phyloP scores from a whole-genome alignment of 352 stramenopile species.

The Phytophthora uliginosa region DNA sequence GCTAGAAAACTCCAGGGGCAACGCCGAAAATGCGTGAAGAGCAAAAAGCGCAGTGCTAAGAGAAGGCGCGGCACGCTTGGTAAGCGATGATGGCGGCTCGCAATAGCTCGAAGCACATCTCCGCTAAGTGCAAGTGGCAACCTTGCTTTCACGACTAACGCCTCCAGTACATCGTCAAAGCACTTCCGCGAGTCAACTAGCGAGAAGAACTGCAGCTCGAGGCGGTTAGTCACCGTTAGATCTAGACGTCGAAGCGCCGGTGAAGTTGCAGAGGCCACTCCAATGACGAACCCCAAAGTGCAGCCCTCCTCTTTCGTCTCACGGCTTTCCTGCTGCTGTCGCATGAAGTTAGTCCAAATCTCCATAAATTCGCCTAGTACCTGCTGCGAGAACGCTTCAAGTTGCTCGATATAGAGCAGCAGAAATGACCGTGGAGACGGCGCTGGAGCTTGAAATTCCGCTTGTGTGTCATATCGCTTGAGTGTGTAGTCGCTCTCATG shows the following conservation, averaged over 20 bases:
- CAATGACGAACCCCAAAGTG: constrained; percentile 72
- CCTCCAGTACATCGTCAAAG: constrained; percentile 80
- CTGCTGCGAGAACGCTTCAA: constrained; percentile 68
- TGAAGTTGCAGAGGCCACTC: constrained; percentile 73
- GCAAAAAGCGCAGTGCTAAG: constrained; percentile 66
- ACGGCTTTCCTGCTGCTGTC: constrained; percentile 26
- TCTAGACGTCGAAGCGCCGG: constrained; percentile 74
- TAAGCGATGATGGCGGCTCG: constrained; percentile 57
- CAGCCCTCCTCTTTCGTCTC: not conserved
- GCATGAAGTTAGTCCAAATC: constrained; percentile 70
- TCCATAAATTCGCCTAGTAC: constrained; percentile 79
- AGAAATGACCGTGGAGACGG: constrained; percentile 47
- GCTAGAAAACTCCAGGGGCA: constrained; percentile 72
- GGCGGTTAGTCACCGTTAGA: constrained; percentile 51
- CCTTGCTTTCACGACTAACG: constrained; percentile 71
- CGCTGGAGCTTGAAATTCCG: not conserved
- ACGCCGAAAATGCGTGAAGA: constrained; percentile 70
- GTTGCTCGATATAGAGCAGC: constrained; percentile 82
- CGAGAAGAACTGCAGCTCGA: constrained; percentile 85
- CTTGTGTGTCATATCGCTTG: constrained; percentile 12
- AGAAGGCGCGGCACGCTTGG: constrained; percentile 77
- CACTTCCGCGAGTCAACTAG: constrained; percentile 83
- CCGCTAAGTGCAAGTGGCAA: constrained; percentile 67
- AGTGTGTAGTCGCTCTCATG: constrained; percentile 55
- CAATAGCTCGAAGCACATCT: constrained; percentile 57